Base-by-base conservation (phyloP, 2,329 filamentous ascomycete species). In the Talaromyces sp. region DNA sequence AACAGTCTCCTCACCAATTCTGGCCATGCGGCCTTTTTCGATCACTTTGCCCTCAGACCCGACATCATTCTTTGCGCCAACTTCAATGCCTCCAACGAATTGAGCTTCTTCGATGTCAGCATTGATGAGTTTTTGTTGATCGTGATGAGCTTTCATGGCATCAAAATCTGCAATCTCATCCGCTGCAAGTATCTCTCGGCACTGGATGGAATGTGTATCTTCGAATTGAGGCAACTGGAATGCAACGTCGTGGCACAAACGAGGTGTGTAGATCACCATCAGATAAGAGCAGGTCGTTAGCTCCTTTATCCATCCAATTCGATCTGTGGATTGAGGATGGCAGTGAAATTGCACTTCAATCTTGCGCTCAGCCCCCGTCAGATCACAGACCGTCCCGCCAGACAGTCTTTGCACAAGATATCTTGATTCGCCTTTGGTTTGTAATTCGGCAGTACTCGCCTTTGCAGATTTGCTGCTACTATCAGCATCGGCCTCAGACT, bases 221-320 rank as follows among this genome's bases (percentile, higher is more conserved):
- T 90, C 90, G 67, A 92, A 89, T 70, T 90, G 87, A 0, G 92
- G 91, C 0, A 93, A 93, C 62, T 90, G 82, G 75, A 97, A 97
- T 10, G 92, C 92, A 10, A 92, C 87, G 70, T 97, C 93, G 73
- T 90, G 87, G 80, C 93, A 97, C 13, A 97, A 86, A 0, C 92
- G 88, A 0, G 93, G 92, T 0, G 93, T 97, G 74, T 96, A 90
- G 68, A 97, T 87, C 37, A 96, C 87, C 93, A 97, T 97, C 62
- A 97, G 83, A 74, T 97, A 97, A 13, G 92, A 88, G 79, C 93
- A 97, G 11, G 92, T 97, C 2, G 90, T 90, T 1, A 94, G 87
- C 76, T 97, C 93, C 77, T 97, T 97, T 78, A 97, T 96, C 87
- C 92, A 93, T 50, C 89, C 90, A 71, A 97, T 97, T 57, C 89